Evolutionary conservation across 306 rosid genomes (phyloP).

Genomic region (Vigna angularis): DNA sequence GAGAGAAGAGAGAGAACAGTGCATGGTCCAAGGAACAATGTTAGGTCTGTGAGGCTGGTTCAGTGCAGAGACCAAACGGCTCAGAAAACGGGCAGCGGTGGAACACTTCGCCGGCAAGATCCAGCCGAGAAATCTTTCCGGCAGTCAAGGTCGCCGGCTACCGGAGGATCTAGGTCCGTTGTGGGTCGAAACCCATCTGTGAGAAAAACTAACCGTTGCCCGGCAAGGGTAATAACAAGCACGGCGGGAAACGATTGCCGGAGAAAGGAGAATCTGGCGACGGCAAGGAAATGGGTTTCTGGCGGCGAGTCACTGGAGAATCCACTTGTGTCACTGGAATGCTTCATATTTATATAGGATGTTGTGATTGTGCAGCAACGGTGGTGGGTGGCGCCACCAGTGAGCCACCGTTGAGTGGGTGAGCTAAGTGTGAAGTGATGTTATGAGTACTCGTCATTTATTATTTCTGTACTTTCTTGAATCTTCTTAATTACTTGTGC

Average conservation of each 20-base stretch:
- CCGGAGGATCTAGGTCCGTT: conserved; percentile 47
- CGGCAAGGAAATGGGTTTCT: conserved; percentile 38
- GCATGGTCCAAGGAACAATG: conserved; percentile 48
- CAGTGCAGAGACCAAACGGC: conserved; percentile 58
- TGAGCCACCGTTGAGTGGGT: conserved; percentile 34
- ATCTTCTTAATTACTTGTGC: background rate
- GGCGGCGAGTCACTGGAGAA: conserved; percentile 70
- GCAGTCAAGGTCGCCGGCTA: conserved; percentile 64
- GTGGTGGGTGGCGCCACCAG: conserved; percentile 24
- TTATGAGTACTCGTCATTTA: background rate
- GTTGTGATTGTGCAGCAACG: background rate
- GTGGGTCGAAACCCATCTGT: conserved; percentile 65
- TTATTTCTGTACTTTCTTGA: background rate
- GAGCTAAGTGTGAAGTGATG: conserved; percentile 6
- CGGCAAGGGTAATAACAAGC: conserved; percentile 39
- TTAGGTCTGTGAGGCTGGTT: conserved; percentile 53
- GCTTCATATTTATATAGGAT: conserved; percentile 73
- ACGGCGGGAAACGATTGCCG: conserved; percentile 36
- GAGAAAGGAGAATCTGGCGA: conserved; percentile 41
- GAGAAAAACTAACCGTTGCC: conserved; percentile 55
- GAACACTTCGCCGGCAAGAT: conserved; percentile 47
- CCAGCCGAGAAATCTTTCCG: conserved; percentile 56
- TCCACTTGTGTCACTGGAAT: conserved; percentile 86
- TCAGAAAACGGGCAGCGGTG: conserved; percentile 46
- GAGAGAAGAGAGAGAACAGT: conserved; percentile 56